Evolutionary conservation across 176 grass and related monocot genomes (phyloP).

Genomic region (Paspalum vaginatum): DNA sequence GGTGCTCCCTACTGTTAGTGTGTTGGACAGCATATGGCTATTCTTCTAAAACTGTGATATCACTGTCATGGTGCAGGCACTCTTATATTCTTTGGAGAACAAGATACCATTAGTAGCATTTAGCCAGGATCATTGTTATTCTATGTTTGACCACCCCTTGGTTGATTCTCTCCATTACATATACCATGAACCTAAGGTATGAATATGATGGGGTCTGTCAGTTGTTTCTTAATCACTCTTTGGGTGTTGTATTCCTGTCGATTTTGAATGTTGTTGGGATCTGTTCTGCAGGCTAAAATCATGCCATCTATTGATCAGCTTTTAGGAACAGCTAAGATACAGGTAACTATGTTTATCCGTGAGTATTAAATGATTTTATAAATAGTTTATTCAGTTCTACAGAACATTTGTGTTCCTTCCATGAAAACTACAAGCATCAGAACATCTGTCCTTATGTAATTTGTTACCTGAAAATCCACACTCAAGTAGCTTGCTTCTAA

Average conservation of each 20-base stretch:
- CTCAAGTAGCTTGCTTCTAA: neutral
- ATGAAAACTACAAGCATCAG: slow-evolving; percentile 10
- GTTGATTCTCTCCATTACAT: slow-evolving; percentile 81
- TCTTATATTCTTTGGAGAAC: slow-evolving; percentile 81
- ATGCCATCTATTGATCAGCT: slow-evolving; percentile 76
- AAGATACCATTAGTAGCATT: slow-evolving; percentile 93
- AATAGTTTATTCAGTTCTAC: neutral
- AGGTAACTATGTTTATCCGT: slow-evolving; percentile 48
- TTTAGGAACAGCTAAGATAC: slow-evolving; percentile 74
- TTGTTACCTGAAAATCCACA: neutral
- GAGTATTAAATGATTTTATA: slow-evolving; percentile 6
- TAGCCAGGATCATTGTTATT: slow-evolving; percentile 84
- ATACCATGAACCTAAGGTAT: slow-evolving; percentile 95
- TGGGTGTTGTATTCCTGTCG: slow-evolving; percentile 20
- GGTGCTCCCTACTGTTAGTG: neutral
- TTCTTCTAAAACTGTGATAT: slow-evolving; percentile 33
- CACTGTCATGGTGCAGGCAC: slow-evolving; percentile 59
- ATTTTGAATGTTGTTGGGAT: slow-evolving; percentile 40
- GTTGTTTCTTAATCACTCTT: slow-evolving; percentile 24
- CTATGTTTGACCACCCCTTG: slow-evolving; percentile 87
- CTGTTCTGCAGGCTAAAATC: slow-evolving; percentile 76
- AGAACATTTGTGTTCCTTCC: neutral
- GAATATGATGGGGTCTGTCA: slow-evolving; percentile 43
- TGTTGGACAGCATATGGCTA: neutral
- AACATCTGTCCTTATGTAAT: neutral